Conservation (phyloP, 177 flowering plant genomes). For the Vitis hybrid region DNA sequence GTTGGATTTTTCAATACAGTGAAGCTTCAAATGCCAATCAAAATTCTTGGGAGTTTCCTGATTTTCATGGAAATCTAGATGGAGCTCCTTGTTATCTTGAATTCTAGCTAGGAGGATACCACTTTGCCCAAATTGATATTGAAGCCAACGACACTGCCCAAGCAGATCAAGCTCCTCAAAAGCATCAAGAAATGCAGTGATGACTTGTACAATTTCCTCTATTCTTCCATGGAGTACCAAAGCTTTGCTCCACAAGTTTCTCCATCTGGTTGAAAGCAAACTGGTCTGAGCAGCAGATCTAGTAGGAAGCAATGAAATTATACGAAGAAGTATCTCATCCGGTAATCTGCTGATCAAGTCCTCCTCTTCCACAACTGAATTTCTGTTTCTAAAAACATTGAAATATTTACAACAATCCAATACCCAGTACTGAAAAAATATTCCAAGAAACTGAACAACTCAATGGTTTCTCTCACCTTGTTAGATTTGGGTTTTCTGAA, state of each 20-base stretch:
- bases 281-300: slow-evolving; percentile 27
- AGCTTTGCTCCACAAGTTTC: slow-evolving; percentile 18
- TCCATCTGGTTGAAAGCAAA: slow-evolving; percentile 35
- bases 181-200: slow-evolving; percentile 11
- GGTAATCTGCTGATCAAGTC: slow-evolving; percentile 32
- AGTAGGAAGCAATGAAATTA: slow-evolving; percentile 28
- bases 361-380: slow-evolving; percentile 4
- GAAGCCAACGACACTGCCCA: slow-evolving; percentile 12
- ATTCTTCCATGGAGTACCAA: slow-evolving; percentile 12
- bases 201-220: slow-evolving; percentile 10
- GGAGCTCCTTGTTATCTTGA: slow-evolving; percentile 16
- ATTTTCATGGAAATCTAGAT: slow-evolving; percentile 17
- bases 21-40: slow-evolving; percentile 16
- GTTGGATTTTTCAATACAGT: no score
- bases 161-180: slow-evolving; percentile 20
- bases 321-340: slow-evolving; percentile 27
- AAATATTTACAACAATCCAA: no score
- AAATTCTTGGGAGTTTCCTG: slow-evolving; percentile 8
- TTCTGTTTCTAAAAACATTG: not conserved
- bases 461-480: not conserved
- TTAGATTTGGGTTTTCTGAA: not conserved
- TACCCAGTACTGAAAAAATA: no score
- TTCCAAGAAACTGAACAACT: not conserved
- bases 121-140: slow-evolving; percentile 16
- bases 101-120: slow-evolving; percentile 11